These are phyloP conservation scores for Fusarium continuum DNA, from an alignment of 2,329 filamentous ascomycete genomes.

Conservation along the genomic window DNA sequence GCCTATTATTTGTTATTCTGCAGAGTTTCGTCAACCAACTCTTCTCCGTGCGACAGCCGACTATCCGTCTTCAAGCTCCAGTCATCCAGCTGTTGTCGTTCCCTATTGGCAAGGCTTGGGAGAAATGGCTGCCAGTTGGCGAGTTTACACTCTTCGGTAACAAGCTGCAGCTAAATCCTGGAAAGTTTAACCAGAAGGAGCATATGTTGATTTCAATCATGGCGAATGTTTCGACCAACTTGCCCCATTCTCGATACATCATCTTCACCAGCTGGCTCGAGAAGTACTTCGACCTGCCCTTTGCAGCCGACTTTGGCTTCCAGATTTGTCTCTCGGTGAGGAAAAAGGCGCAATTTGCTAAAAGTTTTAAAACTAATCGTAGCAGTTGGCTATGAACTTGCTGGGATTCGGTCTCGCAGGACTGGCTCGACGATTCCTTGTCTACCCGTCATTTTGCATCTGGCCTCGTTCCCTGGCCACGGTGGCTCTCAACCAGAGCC, in stretches of 20 bases:
- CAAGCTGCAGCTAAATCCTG: constrained; percentile 60
- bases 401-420: constrained; percentile 66
- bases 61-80: constrained; percentile 59
- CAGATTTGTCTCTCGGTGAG: constrained; percentile 46
- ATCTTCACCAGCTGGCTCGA: constrained; percentile 37
- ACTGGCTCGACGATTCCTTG: constrained; percentile 58
- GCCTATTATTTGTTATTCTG: constrained; percentile 56
- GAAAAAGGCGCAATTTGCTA: rapidly evolving
- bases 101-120: constrained; percentile 57
- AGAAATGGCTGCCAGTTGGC: constrained; percentile 55
- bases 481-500: constrained; percentile 33
- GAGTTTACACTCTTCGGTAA: constrained; percentile 54
- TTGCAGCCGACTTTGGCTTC: constrained; percentile 42
- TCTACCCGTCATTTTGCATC: constrained; percentile 54
- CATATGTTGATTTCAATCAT: constrained; percentile 68
- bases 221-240: constrained; percentile 38
- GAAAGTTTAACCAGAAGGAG: constrained; percentile 66
- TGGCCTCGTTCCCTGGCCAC: constrained; percentile 49
- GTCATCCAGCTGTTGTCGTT: constrained; percentile 63
- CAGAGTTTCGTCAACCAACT: constrained; percentile 63
- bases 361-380: rapidly evolving
- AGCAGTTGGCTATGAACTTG: constrained; percentile 45
- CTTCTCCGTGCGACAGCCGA: constrained; percentile 63
- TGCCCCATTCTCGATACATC: constrained; percentile 37
- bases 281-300: constrained; percentile 37